Percentiles rank a stretch among this genome's conserved stretches.
phyloP scores from a whole-genome alignment of 495 filamentous ascomycete genomes.

The Beverwykella pulmonaria region DNA sequence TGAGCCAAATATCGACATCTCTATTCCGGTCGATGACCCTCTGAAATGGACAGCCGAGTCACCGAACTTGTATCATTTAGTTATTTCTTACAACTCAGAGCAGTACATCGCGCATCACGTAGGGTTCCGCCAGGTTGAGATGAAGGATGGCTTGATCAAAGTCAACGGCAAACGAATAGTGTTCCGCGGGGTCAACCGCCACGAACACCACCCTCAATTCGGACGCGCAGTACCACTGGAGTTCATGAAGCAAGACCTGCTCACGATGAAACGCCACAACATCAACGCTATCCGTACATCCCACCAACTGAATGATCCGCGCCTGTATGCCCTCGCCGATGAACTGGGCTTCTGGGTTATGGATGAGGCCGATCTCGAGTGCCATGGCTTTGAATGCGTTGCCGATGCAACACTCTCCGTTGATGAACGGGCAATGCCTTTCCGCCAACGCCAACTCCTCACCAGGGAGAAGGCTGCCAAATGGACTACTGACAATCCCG shows the following conservation, averaged over 20 bases:
- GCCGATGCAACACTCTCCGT: slow-evolving; percentile 51
- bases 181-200: slow-evolving; percentile 39
- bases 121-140: slow-evolving; percentile 38
- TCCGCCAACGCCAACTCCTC: slow-evolving; percentile 58
- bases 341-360: slow-evolving; percentile 72
- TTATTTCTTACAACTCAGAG: slow-evolving; percentile 20
- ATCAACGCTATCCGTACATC: slow-evolving; percentile 40
- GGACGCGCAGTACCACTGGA: slow-evolving; percentile 38
- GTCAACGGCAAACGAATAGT: slow-evolving; percentile 39
- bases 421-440: slow-evolving; percentile 51
- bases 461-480: slow-evolving; percentile 56
- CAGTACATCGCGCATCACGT: slow-evolving; percentile 28
- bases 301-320: slow-evolving; percentile 38
- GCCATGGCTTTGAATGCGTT: slow-evolving; percentile 60
- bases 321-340: slow-evolving; percentile 62
- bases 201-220: slow-evolving; percentile 40
- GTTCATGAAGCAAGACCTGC: slow-evolving; percentile 36
- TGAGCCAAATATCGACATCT: slow-evolving; percentile 36
- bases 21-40: slow-evolving; percentile 51
- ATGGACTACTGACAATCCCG: slow-evolving; percentile 64
- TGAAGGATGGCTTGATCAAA: slow-evolving; percentile 37
- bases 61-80: slow-evolving; percentile 59
- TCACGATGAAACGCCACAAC: slow-evolving; percentile 41
- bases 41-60: slow-evolving; percentile 69
- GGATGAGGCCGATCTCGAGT: slow-evolving; percentile 72